A percentile compares a stretch with the other conserved stretches of the same genome.
These are phyloP conservation scores for Haemoproteus tartakovskyi DNA, from an alignment of 169 alveolate species.

Conservation along the genomic window DNA sequence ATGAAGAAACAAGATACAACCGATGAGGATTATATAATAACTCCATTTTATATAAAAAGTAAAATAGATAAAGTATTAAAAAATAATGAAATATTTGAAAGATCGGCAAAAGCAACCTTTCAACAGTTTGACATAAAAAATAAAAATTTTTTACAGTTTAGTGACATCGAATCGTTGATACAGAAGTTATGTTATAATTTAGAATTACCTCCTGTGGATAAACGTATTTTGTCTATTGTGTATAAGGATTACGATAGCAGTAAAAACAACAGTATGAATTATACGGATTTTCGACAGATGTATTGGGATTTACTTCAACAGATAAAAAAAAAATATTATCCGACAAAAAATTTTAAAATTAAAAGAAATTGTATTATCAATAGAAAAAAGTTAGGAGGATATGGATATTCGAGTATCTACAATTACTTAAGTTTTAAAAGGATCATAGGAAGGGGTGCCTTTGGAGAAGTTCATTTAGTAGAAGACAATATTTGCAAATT, in stretches of 20 bases:
- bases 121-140: slow-evolving; percentile 61
- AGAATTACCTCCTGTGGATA: slow-evolving; percentile 64
- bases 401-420: slow-evolving; percentile 46
- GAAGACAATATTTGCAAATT: slow-evolving; percentile 65
- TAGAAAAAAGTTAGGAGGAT: slow-evolving; percentile 56
- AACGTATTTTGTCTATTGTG: slow-evolving; percentile 42
- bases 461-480: slow-evolving; percentile 77
- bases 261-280: slow-evolving; percentile 56
- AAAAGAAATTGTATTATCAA: slow-evolving; percentile 62
- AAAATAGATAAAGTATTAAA: slow-evolving; percentile 59
- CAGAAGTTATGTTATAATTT: slow-evolving; percentile 46
- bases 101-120: slow-evolving; percentile 62
- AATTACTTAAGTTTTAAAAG: slow-evolving; percentile 68
- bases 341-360: slow-evolving; percentile 56
- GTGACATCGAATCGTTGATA: slow-evolving; percentile 57
- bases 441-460: slow-evolving; percentile 75
- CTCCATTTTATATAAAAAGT: slow-evolving; percentile 64
- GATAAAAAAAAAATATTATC: slow-evolving; percentile 56
- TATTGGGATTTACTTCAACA: slow-evolving; percentile 60
- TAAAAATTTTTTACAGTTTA: slow-evolving; percentile 51
- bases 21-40: slow-evolving; percentile 39
- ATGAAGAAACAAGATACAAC: slow-evolving; percentile 42
- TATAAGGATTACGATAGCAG: slow-evolving; percentile 64
- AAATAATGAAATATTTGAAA: slow-evolving; percentile 54
- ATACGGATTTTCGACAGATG: slow-evolving; percentile 61